These are phyloP conservation scores for Monosporascus sp. DNA, from an alignment of 2,329 filamentous ascomycete species.

Conservation along the genomic window DNA sequence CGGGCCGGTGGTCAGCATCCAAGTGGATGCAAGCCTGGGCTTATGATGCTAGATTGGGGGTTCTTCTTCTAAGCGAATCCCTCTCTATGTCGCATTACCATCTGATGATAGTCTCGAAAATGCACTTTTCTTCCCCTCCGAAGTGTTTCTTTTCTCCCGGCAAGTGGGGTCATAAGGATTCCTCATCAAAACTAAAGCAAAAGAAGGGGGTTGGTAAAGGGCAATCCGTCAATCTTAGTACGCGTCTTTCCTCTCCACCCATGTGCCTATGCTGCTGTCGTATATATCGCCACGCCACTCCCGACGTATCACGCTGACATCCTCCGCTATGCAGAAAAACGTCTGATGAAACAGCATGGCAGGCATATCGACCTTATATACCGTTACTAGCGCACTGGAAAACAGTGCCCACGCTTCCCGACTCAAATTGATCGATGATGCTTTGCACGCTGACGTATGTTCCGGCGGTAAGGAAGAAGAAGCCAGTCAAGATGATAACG, in stretches of 20 bases:
- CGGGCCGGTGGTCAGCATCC: background rate
- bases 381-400: slow-evolving; percentile 72
- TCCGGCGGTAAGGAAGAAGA: slow-evolving; percentile 77
- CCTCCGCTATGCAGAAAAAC: background rate
- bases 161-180: background rate
- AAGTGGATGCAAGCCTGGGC: background rate
- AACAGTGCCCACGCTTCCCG: slow-evolving; percentile 60
- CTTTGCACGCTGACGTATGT: slow-evolving; percentile 75
- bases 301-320: background rate
- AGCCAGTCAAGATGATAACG: slow-evolving; percentile 65
- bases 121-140: background rate
- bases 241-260: background rate
- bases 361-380: slow-evolving; percentile 32
- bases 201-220: background rate
- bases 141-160: background rate
- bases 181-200: background rate
- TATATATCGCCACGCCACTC: background rate
- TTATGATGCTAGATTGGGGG: background rate
- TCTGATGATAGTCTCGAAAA: background rate
- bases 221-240: background rate
- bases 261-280: background rate
- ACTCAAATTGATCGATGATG: slow-evolving; percentile 68
- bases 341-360: slow-evolving; percentile 8
- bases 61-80: background rate
- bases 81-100: background rate